Conservation (phyloP, 176 grass and related monocot species). For the Musa troglodytarum region DNA sequence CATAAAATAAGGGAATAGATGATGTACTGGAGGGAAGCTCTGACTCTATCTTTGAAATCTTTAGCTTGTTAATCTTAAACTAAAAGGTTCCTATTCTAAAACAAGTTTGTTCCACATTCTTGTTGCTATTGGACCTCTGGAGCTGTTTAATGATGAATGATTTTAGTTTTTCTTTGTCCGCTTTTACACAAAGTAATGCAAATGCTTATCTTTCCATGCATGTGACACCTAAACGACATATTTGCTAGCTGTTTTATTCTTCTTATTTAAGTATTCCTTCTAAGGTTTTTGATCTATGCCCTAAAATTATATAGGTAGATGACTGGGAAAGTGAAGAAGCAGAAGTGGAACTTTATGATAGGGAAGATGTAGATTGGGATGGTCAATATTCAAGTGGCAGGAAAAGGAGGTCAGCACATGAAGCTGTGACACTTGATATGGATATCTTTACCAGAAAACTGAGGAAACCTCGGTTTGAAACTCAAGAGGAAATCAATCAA, state of each 20-base stretch:
- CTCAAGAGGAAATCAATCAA: constrained; percentile 83
- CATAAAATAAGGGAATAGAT: no score
- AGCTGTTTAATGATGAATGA: no score
- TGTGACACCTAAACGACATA: neutral
- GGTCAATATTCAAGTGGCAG: constrained; percentile 96
- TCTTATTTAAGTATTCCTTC: neutral
- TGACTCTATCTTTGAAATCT: no score
- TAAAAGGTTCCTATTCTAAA: neutral
- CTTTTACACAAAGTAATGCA: no score
- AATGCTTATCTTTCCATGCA: neutral
- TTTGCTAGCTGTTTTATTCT: neutral
- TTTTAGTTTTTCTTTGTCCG: no score
- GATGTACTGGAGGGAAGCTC: no score
- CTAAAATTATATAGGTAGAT: constrained; percentile 41
- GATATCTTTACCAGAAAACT: constrained; percentile 70
- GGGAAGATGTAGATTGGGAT: constrained; percentile 98
- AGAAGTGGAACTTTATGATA: constrained; percentile 81
- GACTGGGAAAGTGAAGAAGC: constrained; percentile 95
- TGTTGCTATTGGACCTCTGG: no score
- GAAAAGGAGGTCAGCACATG: constrained; percentile 53
- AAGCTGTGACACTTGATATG: constrained; percentile 77
- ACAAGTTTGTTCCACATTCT: no score
- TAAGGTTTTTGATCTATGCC: neutral
- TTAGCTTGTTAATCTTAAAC: constrained; percentile 5
- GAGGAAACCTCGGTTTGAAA: constrained; percentile 85